Evolutionary conservation across 2,329 filamentous ascomycete species (phyloP).

Genomic region (Cryphonectria parasitica): DNA sequence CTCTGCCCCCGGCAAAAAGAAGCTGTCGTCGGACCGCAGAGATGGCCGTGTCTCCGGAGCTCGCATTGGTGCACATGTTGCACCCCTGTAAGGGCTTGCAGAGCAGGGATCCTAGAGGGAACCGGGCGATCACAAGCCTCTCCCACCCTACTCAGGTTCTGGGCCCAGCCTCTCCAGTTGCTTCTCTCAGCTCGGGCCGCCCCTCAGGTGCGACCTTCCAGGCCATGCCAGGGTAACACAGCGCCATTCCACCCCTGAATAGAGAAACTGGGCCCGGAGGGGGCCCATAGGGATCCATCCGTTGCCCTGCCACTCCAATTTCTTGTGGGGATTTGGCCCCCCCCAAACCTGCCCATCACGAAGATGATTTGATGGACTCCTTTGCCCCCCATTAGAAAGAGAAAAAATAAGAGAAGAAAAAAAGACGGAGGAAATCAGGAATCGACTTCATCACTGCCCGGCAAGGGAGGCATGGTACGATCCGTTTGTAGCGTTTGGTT

Average conservation of each 20-base stretch:
- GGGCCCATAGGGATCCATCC: constrained; percentile 15
- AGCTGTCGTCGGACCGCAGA: constrained; percentile 18
- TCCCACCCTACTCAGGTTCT: not conserved
- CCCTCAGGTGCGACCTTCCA: constrained; percentile 13
- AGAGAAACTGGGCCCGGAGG: not conserved
- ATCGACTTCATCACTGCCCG: too few species aligned
- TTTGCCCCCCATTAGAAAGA: not conserved
- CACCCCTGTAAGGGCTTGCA: not conserved
- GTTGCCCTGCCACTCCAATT: constrained; percentile 29
- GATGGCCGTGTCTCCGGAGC: constrained; percentile 12
- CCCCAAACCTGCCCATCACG: not conserved
- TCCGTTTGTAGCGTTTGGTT: not conserved
- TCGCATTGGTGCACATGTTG: not conserved
- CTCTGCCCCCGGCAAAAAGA: constrained; percentile 16
- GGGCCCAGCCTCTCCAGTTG: not conserved
- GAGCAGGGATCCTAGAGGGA: not conserved
- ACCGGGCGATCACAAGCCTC: not conserved
- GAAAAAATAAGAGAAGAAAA: not conserved
- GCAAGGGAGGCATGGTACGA: too few species aligned
- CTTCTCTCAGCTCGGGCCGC: constrained; percentile 27
- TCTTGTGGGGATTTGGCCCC: constrained; percentile 2
- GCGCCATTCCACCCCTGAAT: constrained; percentile 10
- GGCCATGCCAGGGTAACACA: not conserved
- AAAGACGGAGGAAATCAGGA: not conserved
- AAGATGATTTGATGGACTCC: not conserved